Evolutionary conservation across 148 eudicot species (phyloP).

Genomic region (Arbutus unedo): DNA sequence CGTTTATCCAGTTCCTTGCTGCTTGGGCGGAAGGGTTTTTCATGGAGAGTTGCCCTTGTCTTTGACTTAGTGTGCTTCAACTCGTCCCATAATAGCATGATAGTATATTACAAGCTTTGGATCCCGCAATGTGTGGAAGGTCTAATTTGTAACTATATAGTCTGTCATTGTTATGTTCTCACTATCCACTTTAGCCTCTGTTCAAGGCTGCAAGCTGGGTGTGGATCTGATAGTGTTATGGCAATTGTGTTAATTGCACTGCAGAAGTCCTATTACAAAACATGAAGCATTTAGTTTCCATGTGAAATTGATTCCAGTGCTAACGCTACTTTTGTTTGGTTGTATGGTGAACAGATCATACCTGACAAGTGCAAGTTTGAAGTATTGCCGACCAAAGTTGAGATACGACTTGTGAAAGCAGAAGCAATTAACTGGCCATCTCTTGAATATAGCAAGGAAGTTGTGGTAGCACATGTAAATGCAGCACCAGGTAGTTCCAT

Average conservation of each 20-base stretch:
- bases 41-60: not conserved
- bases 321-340: not conserved
- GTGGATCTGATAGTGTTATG: not conserved
- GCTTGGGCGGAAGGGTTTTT: not conserved
- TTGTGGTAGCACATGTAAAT: constrained; percentile 1
- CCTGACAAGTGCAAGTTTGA: constrained; percentile 25
- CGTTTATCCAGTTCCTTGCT: not conserved
- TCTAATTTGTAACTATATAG: not conserved
- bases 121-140: not conserved
- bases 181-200: not conserved
- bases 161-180: not conserved
- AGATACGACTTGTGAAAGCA: constrained; percentile 20
- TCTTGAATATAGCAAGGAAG: constrained; percentile 26
- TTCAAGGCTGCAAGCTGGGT: not conserved
- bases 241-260: not conserved
- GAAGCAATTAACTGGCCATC: constrained; percentile 25
- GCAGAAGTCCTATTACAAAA: not conserved
- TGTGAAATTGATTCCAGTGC: not conserved
- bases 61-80: not conserved
- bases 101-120: not conserved
- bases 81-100: not conserved
- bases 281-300: not conserved
- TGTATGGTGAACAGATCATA: constrained; percentile 20
- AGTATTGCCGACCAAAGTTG: constrained; percentile 28
- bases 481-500: constrained; percentile 13